Conservation (phyloP, 148 eudicot genomes). For the Rheum nobile region DNA sequence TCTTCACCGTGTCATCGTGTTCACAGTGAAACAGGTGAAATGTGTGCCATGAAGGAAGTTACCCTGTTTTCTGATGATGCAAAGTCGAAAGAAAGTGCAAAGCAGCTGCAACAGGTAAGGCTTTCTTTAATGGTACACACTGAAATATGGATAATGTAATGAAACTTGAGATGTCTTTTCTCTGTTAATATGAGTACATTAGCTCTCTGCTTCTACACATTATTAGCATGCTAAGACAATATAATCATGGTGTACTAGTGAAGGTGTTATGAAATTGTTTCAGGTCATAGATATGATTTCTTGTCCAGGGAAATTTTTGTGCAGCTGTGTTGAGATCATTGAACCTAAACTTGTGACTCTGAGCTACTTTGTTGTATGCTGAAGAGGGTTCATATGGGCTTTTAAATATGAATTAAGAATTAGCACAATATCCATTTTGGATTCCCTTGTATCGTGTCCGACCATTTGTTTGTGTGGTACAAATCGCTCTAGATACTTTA, state of each 20-base stretch:
- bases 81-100: conserved; percentile 93
- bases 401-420: background rate
- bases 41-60: conserved; percentile 99
- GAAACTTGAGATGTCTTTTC: background rate
- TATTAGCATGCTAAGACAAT: background rate
- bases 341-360: background rate
- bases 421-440: background rate
- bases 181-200: background rate
- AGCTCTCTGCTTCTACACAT: background rate
- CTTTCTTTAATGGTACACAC: background rate
- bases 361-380: background rate
- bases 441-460: background rate
- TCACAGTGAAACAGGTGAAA: conserved; percentile 84
- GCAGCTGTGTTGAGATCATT: background rate
- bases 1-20: conserved; percentile 9
- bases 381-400: background rate
- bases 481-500: background rate
- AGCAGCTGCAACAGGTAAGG: conserved; percentile 80
- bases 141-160: background rate
- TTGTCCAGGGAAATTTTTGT: background rate
- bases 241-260: background rate
- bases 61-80: conserved; percentile 86
- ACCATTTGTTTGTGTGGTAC: background rate
- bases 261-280: background rate
- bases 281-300: background rate